Percentiles rank a stretch among this genome's conserved stretches.
phyloP scores from a whole-genome alignment of 176 grass and related monocot species.

The Triticum monococcum region DNA sequence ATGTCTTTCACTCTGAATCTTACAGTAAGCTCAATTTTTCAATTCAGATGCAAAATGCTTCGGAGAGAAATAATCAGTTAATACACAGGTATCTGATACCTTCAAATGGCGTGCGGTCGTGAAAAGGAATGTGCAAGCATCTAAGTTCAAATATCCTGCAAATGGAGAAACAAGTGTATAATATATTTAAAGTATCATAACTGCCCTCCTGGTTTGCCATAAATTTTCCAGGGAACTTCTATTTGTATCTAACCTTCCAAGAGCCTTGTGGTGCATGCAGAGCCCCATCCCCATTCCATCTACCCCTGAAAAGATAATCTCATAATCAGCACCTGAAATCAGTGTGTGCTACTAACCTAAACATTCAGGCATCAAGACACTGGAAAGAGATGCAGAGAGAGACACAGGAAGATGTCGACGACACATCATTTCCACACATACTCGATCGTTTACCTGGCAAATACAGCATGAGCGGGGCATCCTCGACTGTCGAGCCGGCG shows the following conservation, averaged over 20 bases:
- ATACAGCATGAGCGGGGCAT: slow-evolving; percentile 63
- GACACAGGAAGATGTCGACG: neutral
- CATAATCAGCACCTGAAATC: neutral
- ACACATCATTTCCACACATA: neutral
- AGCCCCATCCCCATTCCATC: slow-evolving; percentile 67
- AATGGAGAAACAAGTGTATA: neutral
- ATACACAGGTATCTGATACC: slow-evolving; percentile 28
- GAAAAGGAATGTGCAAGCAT: slow-evolving; percentile 69
- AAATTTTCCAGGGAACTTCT: neutral
- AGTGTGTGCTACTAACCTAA: neutral
- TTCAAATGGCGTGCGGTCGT: slow-evolving; percentile 64
- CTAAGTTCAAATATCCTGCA: slow-evolving; percentile 71
- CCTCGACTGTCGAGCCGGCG: neutral
- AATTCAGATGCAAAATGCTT: neutral
- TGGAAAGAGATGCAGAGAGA: neutral
- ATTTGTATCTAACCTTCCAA: slow-evolving; percentile 47
- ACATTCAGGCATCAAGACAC: neutral
- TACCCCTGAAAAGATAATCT: slow-evolving; percentile 27
- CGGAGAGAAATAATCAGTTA: neutral
- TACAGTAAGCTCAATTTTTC: neutral
- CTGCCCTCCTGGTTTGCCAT: neutral
- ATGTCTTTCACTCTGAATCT: neutral
- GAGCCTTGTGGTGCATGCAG: slow-evolving; percentile 78
- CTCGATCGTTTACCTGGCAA: slow-evolving; percentile 40
- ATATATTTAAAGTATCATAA: neutral